phyloP scores from a whole-genome alignment of 2,329 filamentous ascomycete species.

The Botryotinia convoluta region DNA sequence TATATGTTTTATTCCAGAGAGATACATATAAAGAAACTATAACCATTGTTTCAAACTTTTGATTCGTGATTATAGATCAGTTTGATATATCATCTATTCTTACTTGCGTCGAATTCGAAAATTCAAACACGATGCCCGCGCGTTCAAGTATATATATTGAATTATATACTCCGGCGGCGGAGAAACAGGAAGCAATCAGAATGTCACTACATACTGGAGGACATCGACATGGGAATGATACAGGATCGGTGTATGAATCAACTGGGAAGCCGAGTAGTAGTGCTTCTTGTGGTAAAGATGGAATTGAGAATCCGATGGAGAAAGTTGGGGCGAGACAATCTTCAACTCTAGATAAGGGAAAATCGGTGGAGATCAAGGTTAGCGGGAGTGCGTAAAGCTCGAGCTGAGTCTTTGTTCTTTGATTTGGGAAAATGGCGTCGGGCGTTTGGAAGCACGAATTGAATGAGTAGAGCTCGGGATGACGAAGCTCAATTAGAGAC shows the following conservation, averaged over 20 bases:
- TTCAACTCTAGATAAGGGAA: not conserved
- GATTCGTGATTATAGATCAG: not conserved
- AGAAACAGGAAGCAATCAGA: slow-evolving; percentile 13
- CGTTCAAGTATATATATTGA: slow-evolving; percentile 19
- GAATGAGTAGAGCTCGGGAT: not conserved
- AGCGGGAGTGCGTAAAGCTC: not conserved
- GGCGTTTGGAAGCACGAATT: not conserved
- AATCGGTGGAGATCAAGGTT: not conserved
- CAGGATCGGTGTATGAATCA: not conserved
- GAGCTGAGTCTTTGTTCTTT: not conserved
- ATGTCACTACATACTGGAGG: slow-evolving; percentile 17
- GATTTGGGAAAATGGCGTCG: not conserved
- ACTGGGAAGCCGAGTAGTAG: not conserved
- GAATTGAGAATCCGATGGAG: not conserved
- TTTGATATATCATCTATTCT: not conserved
- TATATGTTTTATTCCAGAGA: not conserved
- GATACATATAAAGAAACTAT: slow-evolving; percentile 6
- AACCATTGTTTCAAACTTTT: not conserved
- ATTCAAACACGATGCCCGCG: slow-evolving; percentile 6
- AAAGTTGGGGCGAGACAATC: not conserved
- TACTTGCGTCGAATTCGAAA: not conserved
- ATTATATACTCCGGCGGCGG: slow-evolving; percentile 16
- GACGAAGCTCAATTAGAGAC: not conserved
- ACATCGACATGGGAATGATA: not conserved
- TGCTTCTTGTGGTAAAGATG: not conserved